Percentiles rank a stretch among this genome's conserved stretches.
Evolutionary conservation across 2,329 filamentous ascomycete species (phyloP).

Genomic region (Scedosporium apiospermum): DNA sequence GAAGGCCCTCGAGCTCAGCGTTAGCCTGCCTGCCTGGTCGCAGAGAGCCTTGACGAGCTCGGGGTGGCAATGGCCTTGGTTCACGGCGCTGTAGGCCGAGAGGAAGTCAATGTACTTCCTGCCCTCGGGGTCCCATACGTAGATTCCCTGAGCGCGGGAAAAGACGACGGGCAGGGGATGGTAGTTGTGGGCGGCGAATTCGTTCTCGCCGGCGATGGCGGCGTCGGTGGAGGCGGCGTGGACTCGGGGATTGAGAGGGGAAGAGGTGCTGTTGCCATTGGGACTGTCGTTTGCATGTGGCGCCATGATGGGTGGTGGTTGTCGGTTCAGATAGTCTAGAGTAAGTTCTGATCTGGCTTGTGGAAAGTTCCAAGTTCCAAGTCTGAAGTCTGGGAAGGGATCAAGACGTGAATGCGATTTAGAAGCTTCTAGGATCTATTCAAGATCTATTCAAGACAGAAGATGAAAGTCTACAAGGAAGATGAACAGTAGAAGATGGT

Average conservation of each 20-base stretch:
- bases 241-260: conserved; percentile 32
- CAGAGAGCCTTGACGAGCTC: conserved; percentile 84
- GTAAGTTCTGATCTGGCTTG: background rate
- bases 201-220: conserved; percentile 72
- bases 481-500: background rate
- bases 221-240: conserved; percentile 70
- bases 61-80: conserved; percentile 96
- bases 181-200: conserved; percentile 96
- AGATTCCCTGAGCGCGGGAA: conserved; percentile 70
- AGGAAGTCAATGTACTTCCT: conserved; percentile 95
- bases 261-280: conserved; percentile 18
- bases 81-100: conserved; percentile 94
- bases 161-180: conserved; percentile 95
- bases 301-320: conserved; percentile 35
- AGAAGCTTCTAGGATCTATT: too few relatives aligned
- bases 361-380: background rate
- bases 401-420: background rate
- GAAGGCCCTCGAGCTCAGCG: conserved; percentile 88
- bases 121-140: conserved; percentile 95
- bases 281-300: conserved; percentile 43
- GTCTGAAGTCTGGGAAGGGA: background rate
- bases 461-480: background rate
- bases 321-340: background rate
- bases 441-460: too few relatives aligned
- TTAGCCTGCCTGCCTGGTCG: conserved; percentile 82